Conservation (phyloP, 1,284 basidiomycete genomes). For the Inonotus hispidus region DNA sequence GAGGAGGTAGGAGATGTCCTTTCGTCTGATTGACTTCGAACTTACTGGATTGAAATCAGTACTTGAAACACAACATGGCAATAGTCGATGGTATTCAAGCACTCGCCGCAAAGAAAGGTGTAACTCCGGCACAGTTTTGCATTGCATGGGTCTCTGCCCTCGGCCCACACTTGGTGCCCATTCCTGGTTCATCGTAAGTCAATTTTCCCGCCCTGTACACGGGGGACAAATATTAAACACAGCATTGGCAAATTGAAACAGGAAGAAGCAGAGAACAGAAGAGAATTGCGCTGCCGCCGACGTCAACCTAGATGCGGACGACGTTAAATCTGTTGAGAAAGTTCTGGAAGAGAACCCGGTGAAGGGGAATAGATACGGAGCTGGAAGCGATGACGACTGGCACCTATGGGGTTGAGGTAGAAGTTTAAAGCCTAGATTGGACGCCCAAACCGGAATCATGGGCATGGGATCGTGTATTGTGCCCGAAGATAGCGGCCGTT, state of each 20-base stretch:
- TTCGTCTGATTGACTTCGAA: neutral
- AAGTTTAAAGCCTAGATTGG: neutral
- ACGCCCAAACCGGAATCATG: too few relatives aligned
- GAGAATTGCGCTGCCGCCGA: conserved; percentile 34
- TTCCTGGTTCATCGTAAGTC: conserved; percentile 36
- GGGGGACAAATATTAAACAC: neutral
- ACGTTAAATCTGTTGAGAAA: conserved; percentile 29
- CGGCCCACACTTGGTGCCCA: conserved; percentile 38
- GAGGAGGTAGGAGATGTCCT: conserved; percentile 25
- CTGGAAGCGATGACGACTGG: neutral
- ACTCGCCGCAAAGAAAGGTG: conserved; percentile 41
- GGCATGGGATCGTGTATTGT: too few relatives aligned
- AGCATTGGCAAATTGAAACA: neutral
- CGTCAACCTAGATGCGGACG: conserved; percentile 30
- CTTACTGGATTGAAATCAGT: conserved; percentile 22
- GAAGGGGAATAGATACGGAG: conserved; percentile 18
- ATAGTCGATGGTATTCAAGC: conserved; percentile 42
- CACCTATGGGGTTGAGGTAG: conserved; percentile 11
- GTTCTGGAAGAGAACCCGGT: conserved; percentile 22
- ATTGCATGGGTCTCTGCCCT: conserved; percentile 50
- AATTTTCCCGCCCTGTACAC: neutral
- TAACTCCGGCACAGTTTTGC: conserved; percentile 50
- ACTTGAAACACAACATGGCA: conserved; percentile 46
- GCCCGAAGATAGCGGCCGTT: too few relatives aligned
- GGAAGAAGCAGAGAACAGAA: conserved; percentile 30